Conservation (phyloP, 306 rosid genomes). For the Oxytropis ochrocephala region DNA sequence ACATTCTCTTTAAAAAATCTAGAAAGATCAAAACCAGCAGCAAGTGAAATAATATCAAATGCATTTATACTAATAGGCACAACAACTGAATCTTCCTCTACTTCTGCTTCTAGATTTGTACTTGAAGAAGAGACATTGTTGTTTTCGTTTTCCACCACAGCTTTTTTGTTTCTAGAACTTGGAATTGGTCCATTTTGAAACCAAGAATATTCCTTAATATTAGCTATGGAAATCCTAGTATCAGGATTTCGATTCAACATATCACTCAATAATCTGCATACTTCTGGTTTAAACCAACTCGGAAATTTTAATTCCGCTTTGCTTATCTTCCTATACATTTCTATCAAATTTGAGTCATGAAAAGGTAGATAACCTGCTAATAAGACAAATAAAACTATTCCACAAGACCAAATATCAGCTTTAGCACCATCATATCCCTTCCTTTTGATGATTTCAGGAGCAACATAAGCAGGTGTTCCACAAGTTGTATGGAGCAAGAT, state of each 20-base stretch:
- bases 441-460: constrained; percentile 80
- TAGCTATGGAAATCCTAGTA: constrained; percentile 47
- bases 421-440: constrained; percentile 87
- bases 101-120: constrained; percentile 24
- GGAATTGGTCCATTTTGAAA: constrained; percentile 47
- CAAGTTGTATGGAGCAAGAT: constrained; percentile 75
- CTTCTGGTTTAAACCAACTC: constrained; percentile 66
- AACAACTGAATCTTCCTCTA: constrained; percentile 36
- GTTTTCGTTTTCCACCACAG: constrained; percentile 23
- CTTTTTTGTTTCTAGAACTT: constrained; percentile 20
- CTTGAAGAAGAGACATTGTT: constrained; percentile 24
- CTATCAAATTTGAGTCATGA: constrained; percentile 74
- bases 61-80: constrained; percentile 64
- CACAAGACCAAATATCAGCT: constrained; percentile 97
- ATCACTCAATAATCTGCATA: constrained; percentile 38
- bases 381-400: constrained; percentile 72
- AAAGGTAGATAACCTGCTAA: constrained; percentile 90
- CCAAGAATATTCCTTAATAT: constrained; percentile 59
- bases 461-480: constrained; percentile 96
- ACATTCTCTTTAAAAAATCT: constrained; percentile 46
- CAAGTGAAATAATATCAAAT: constrained; percentile 70
- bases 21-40: constrained; percentile 69
- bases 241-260: constrained; percentile 73
- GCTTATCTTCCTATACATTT: constrained; percentile 79
- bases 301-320: constrained; percentile 63